Evolutionary conservation across 2,329 filamentous ascomycete species (phyloP).

Genomic region (Colletotrichum tanaceti): DNA sequence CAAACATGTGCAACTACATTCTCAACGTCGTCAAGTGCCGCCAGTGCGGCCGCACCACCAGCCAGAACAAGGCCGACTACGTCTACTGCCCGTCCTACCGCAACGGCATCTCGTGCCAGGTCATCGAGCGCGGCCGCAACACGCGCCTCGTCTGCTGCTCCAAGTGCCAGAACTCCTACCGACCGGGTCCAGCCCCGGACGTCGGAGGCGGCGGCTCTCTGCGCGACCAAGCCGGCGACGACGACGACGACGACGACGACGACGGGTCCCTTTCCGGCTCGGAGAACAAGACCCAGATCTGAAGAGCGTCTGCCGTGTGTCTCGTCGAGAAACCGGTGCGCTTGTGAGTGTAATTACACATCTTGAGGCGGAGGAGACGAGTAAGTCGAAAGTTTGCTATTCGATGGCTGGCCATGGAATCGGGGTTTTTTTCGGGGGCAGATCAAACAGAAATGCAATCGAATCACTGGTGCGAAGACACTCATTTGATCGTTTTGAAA

Average conservation of each 20-base stretch:
- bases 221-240: too few species aligned
- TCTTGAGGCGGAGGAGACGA: background rate
- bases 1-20: constrained; percentile 38
- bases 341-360: background rate
- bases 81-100: constrained; percentile 35
- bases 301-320: background rate
- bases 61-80: constrained; percentile 1
- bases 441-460: too few species aligned
- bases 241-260: too few species aligned
- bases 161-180: constrained; percentile 43
- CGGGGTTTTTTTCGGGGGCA: too few species aligned
- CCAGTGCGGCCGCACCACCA: constrained; percentile 23
- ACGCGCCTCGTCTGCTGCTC: constrained; percentile 32
- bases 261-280: background rate
- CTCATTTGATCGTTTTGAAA: too few species aligned
- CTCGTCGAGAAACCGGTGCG: background rate
- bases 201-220: constrained; percentile 69
- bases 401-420: too few species aligned
- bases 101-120: constrained; percentile 19
- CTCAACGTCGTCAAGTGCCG: constrained; percentile 36
- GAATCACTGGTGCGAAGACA: too few species aligned
- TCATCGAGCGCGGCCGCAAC: constrained; percentile 23
- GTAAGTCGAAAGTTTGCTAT: too few species aligned
- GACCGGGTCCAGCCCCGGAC: constrained; percentile 63
- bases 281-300: background rate